A percentile compares a stretch with the other conserved stretches of the same genome.
phyloP scores from a whole-genome alignment of 23 red algal species.

The Gracilaria gracilis region DNA sequence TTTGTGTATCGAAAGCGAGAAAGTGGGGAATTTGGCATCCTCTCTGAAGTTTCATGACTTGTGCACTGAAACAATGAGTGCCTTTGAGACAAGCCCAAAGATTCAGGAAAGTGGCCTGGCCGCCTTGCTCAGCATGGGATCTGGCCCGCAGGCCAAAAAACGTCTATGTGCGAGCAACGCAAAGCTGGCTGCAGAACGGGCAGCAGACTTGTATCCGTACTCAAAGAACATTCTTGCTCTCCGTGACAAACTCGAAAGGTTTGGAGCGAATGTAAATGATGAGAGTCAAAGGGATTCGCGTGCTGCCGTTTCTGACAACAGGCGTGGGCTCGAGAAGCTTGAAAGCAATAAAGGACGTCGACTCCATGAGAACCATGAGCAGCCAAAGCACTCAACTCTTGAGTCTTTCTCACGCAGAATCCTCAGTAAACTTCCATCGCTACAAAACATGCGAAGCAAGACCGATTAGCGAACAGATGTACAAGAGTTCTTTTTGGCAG shows the following conservation, averaged over 20 bases:
- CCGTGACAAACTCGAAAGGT: neutral
- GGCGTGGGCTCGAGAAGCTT: neutral
- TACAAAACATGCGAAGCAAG: neutral
- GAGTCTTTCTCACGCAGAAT: conserved; percentile 14
- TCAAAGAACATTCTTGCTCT: conserved; percentile 53
- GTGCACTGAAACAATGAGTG: conserved; percentile 10
- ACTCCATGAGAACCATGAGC: neutral
- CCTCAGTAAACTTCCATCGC: conserved; percentile 9
- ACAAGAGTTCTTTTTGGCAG: neutral
- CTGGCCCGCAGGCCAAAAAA: conserved; percentile 8
- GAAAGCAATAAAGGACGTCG: neutral
- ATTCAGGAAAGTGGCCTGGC: conserved; percentile 50
- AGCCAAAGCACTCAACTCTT: neutral
- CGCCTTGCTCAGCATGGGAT: conserved; percentile 40
- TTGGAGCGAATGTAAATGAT: neutral
- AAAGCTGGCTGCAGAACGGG: conserved; percentile 10
- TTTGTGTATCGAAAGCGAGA: conserved; percentile 17
- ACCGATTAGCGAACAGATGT: neutral
- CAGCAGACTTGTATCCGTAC: conserved; percentile 14
- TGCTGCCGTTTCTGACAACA: neutral
- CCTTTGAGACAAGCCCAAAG: neutral
- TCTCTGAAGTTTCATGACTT: conserved; percentile 10
- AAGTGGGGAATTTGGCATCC: conserved; percentile 7
- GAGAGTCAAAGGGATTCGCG: neutral
- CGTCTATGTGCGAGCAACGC: neutral